Evolutionary conservation across 2,329 filamentous ascomycete species (phyloP).

Genomic region (Alternaria dauci): DNA sequence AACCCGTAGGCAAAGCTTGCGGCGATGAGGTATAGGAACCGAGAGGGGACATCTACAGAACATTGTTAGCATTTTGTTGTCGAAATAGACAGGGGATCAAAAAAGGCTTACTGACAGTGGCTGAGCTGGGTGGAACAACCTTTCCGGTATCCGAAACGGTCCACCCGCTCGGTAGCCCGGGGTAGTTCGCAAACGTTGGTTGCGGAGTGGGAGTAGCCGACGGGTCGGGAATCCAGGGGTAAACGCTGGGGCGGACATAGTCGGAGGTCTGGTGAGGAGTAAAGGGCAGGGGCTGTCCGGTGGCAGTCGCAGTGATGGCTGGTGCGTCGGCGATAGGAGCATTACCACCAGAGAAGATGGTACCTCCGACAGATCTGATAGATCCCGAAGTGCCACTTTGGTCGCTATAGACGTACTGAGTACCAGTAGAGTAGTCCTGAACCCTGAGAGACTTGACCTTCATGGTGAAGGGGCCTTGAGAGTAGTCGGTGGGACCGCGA

Average conservation of each 20-base stretch:
- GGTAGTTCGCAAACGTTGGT: conserved; percentile 56
- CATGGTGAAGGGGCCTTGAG: conserved; percentile 85
- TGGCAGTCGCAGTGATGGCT: conserved; percentile 68
- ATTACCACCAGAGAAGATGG: conserved; percentile 70
- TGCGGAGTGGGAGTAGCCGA: conserved; percentile 61
- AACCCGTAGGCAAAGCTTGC: conserved; percentile 48
- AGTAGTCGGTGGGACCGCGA: conserved; percentile 84
- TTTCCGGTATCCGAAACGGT: conserved; percentile 80
- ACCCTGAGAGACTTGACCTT: conserved; percentile 77
- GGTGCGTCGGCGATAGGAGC: conserved; percentile 65
- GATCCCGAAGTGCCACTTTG: conserved; percentile 80
- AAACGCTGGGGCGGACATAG: conserved; percentile 52
- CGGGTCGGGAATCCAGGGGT: conserved; percentile 70
- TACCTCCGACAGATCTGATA: conserved; percentile 81
- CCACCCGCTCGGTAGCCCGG: conserved; percentile 80
- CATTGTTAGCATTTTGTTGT: conserved; percentile 24
- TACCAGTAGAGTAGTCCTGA: conserved; percentile 92
- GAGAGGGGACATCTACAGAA: conserved; percentile 59
- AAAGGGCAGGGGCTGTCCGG: conserved; percentile 72
- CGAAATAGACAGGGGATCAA: conserved; percentile 13
- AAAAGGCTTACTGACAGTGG: conserved; percentile 68
- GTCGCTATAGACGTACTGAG: conserved; percentile 82
- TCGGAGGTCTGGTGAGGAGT: conserved; percentile 67
- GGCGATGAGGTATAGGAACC: conserved; percentile 63
- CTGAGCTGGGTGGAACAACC: conserved; percentile 75